phyloP scores from a whole-genome alignment of 768 basidiomycete species.

The Rubroboletus satanas region DNA sequence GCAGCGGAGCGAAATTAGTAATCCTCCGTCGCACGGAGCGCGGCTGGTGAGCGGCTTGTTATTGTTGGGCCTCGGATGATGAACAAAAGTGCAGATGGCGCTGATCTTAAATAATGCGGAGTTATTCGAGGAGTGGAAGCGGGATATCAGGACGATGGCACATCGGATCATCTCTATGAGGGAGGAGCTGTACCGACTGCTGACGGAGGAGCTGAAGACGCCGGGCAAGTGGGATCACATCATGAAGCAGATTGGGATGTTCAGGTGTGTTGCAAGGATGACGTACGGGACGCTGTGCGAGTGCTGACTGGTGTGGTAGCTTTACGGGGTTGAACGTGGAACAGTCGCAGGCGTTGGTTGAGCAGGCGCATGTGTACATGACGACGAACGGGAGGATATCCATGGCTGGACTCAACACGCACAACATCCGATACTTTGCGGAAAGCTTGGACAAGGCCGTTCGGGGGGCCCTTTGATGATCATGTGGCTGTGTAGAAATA shows the following conservation, averaged over 20 bases:
- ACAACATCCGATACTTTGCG: conserved; percentile 77
- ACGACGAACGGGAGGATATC: conserved; percentile 87
- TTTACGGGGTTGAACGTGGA: conserved; percentile 75
- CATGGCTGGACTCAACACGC: conserved; percentile 86
- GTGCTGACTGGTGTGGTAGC: conserved; percentile 38
- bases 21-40: conserved; percentile 89
- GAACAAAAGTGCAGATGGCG: conserved; percentile 48
- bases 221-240: conserved; percentile 98
- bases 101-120: conserved; percentile 72
- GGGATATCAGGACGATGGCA: conserved; percentile 84
- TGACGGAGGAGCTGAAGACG: conserved; percentile 72
- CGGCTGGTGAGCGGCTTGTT: conserved; percentile 57
- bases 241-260: conserved; percentile 95
- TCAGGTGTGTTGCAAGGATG: conserved; percentile 54
- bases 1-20: conserved; percentile 92
- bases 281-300: neutral
- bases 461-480: conserved; percentile 40
- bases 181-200: conserved; percentile 63
- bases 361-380: conserved; percentile 79
- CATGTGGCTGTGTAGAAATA: conserved; percentile 16
- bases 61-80: neutral
- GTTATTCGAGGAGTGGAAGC: conserved; percentile 86
- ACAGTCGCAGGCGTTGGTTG: conserved; percentile 65
- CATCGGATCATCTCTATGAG: conserved; percentile 83
- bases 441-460: conserved; percentile 65